Percentiles rank a stretch among this genome's conserved stretches.
These are phyloP conservation scores for Salvia sclarea DNA, from an alignment of 305 asterid species.

Conservation along the genomic window DNA sequence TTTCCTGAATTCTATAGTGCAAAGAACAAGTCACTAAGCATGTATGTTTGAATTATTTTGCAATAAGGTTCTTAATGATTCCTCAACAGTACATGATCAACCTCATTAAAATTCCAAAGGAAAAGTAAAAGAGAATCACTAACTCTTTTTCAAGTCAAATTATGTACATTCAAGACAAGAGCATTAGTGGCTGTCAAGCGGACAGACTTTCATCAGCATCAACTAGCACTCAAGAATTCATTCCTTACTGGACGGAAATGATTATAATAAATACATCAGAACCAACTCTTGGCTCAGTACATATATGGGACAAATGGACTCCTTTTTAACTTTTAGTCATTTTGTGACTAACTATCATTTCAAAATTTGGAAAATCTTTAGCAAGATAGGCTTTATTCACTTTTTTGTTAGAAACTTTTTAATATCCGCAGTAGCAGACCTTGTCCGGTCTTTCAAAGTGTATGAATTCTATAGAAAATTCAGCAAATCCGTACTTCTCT, in stretches of 20 bases:
- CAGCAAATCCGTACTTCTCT: not conserved
- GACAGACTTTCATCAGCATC: not conserved
- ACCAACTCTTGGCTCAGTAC: not conserved
- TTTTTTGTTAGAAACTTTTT: not conserved
- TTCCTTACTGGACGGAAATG: not conserved
- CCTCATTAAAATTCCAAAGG: not conserved
- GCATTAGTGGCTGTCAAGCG: not conserved
- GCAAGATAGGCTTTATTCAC: not conserved
- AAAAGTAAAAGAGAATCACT: not conserved
- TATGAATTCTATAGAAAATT: not conserved
- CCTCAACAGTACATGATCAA: slow-evolving; percentile 15
- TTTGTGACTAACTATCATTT: not conserved
- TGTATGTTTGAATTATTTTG: slow-evolving; percentile 2
- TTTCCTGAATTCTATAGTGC: slow-evolving; percentile 9
- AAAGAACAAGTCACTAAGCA: not conserved
- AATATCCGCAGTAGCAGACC: not conserved
- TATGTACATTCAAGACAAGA: not conserved
- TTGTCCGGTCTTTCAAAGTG: not conserved
- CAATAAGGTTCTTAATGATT: slow-evolving; percentile 9
- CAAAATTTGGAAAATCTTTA: not conserved
- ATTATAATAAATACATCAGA: not conserved
- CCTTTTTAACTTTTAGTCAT: not conserved
- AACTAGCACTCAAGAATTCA: not conserved
- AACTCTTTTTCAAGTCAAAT: slow-evolving; percentile 11
- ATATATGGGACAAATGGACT: not conserved